Evolutionary conservation across 306 rosid species (phyloP), one percentile per base, ranked within the genome.

Genomic region (Nissolia schottii): DNA sequence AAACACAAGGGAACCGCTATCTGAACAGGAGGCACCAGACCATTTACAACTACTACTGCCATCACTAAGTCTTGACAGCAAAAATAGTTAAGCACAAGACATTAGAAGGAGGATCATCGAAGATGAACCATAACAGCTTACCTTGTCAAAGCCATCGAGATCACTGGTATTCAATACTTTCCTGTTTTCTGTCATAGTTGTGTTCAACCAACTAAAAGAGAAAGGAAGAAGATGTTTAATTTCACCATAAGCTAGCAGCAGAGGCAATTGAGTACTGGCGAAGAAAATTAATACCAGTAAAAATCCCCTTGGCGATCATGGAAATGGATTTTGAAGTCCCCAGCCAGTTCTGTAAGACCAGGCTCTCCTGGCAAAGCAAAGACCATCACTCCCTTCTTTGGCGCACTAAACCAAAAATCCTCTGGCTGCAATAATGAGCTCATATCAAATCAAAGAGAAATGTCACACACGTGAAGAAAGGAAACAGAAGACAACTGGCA

Each of bases 371-470:
- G 99, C 81, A 91, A 77, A 4, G 96, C 97, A 77, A 95, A 95
- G 75, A 95, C 99, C 96, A 95, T 91, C 56, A 91, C 90, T 67
- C 99, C 97, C 84, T 95, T 91, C 88, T 95, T 95, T 53, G 99
- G 96, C 4, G 99, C 97, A 82, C 87, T 80, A 75, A 91, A 95
- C 97, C 96, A 95, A 88, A 79, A 86, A 77, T 91, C 99, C 76
- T 95, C 97, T 15, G 97, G 88, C 99, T 95, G 88, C 80, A 69
- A 54, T 75, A 56, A 40, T 56, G 41, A 64, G 25, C 65, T 7
- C 6, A 51, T 7, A 71, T 75, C n/a, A n/a, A n/a, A n/a, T n/a
- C 71, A 74, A 10, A 18, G 12, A 71, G 48, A 81, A 74, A 60
- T 74, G 24, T 25, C 59, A 38, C 62, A 24, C 59, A 59, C 59